phyloP scores from a whole-genome alignment of 2,329 filamentous ascomycete genomes.

The Aureobasidium melanogenum region DNA sequence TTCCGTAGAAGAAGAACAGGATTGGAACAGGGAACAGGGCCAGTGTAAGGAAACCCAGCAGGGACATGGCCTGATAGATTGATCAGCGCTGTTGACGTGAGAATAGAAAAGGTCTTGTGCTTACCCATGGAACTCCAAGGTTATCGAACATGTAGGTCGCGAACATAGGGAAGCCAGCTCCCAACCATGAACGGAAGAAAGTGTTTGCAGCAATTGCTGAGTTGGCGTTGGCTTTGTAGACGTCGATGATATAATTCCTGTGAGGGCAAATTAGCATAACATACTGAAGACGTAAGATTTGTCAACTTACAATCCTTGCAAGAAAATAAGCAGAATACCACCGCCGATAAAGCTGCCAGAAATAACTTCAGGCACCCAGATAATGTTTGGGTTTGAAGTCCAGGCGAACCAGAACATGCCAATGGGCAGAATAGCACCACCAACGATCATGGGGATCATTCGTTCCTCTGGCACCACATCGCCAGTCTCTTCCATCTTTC shows the following conservation, averaged over 20 bases:
- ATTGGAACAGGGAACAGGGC: constrained; percentile 21
- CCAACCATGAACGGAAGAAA: constrained; percentile 27
- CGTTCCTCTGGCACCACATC: constrained; percentile 34
- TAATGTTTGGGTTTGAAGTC: constrained; percentile 30
- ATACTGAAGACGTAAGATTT: no score
- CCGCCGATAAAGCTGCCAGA: constrained; percentile 35
- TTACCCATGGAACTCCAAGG: constrained; percentile 6
- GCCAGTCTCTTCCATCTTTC: constrained; percentile 25
- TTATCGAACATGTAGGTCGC: constrained; percentile 22
- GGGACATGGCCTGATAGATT: constrained; percentile 19
- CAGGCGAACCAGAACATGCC: constrained; percentile 43
- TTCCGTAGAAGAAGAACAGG: constrained; percentile 22
- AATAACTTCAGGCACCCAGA: constrained; percentile 38
- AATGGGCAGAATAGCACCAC: constrained; percentile 32
- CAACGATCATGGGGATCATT: constrained; percentile 37
- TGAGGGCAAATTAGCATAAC: no score
- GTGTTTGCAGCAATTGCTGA: constrained; percentile 29
- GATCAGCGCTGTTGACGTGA: constrained; percentile 18
- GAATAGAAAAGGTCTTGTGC: neutral
- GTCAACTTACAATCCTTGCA: constrained; percentile 25
- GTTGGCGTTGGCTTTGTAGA: constrained; percentile 30
- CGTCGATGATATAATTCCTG: neutral
- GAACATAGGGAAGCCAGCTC: constrained; percentile 30
- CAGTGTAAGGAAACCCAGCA: constrained; percentile 25
- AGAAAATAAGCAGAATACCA: constrained; percentile 33